Percentiles rank a stretch among this genome's conserved stretches.
Conservation (phyloP, 2,329 filamentous ascomycete species). For the Pseudogymnoascus pannorum region DNA sequence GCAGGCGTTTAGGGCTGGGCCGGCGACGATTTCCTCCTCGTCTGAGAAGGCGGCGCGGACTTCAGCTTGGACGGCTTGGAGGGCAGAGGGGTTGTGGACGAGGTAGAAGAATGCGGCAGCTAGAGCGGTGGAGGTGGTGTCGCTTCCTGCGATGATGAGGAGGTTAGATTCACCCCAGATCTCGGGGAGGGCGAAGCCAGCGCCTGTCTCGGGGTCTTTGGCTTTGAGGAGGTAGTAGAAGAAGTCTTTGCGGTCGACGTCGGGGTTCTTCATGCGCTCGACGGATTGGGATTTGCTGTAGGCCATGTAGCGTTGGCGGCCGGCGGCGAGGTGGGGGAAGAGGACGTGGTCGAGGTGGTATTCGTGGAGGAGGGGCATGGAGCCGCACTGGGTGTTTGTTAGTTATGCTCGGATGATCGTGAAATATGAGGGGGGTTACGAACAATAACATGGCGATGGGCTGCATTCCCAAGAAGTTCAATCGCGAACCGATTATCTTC, state of each 20-base stretch:
- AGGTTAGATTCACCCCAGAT: constrained; percentile 20
- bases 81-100: constrained; percentile 25
- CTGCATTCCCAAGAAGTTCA: constrained; percentile 58
- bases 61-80: constrained; percentile 26
- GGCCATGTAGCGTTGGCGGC: constrained; percentile 62
- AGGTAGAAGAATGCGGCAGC: constrained; percentile 35
- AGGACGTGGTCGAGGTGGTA: constrained; percentile 61
- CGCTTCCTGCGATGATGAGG: constrained; percentile 26
- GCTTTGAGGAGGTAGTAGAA: constrained; percentile 69
- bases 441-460: constrained; percentile 62
- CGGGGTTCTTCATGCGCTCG: constrained; percentile 57
- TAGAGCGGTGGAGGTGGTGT: constrained; percentile 35
- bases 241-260: constrained; percentile 60
- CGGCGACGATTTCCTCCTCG: constrained; percentile 31
- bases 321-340: constrained; percentile 58
- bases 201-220: constrained; percentile 61
- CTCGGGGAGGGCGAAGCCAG: constrained; percentile 30
- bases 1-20: constrained; percentile 29
- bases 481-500: constrained; percentile 58
- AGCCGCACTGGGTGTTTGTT: constrained; percentile 48
- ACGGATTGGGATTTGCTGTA: constrained; percentile 62
- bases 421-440: neutral
- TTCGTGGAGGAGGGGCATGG: constrained; percentile 61
- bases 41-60: constrained; percentile 17
- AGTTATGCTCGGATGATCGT: neutral